Conservation (phyloP, 1,284 basidiomycete species). For the Ustilago shanxiensis region DNA sequence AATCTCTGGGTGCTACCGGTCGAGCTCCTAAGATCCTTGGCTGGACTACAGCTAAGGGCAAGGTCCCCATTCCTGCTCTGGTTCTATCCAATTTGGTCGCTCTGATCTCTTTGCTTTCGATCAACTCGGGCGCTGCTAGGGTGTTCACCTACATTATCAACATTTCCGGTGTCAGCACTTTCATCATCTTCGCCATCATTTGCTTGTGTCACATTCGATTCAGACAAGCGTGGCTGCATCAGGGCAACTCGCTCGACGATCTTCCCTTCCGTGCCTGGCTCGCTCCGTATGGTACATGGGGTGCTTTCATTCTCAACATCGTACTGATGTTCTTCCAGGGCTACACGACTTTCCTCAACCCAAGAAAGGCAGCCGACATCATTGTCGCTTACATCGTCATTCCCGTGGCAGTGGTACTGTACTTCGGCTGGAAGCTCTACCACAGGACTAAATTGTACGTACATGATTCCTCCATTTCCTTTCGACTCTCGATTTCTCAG, state of each 20-base stretch:
- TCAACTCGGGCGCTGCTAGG: constrained; percentile 35
- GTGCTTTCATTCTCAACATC: constrained; percentile 41
- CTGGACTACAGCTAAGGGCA: constrained; percentile 33
- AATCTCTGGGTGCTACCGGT: constrained; percentile 49
- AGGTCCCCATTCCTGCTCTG: constrained; percentile 53
- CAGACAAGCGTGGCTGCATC: constrained; percentile 47
- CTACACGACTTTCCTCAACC: constrained; percentile 43
- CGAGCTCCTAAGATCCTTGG: constrained; percentile 50
- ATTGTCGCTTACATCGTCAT: constrained; percentile 84
- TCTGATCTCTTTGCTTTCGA: constrained; percentile 47
- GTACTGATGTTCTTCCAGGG: constrained; percentile 58
- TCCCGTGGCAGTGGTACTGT: constrained; percentile 81
- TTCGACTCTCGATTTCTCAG: too few relatives aligned
- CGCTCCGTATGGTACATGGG: constrained; percentile 41
- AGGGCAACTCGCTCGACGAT: constrained; percentile 42
- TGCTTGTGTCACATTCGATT: constrained; percentile 54
- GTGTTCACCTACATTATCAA: constrained; percentile 54
- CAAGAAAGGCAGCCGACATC: constrained; percentile 75
- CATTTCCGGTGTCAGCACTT: constrained; percentile 48
- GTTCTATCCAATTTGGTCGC: constrained; percentile 46
- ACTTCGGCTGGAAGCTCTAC: constrained; percentile 74
- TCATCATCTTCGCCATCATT: constrained; percentile 55
- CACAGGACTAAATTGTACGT: constrained; percentile 71
- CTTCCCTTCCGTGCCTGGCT: constrained; percentile 46
- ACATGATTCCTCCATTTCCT: not conserved